These are phyloP conservation scores for Mortierella sp. DNA, from an alignment of 371 early-diverging fungal species.

Conservation along the genomic window DNA sequence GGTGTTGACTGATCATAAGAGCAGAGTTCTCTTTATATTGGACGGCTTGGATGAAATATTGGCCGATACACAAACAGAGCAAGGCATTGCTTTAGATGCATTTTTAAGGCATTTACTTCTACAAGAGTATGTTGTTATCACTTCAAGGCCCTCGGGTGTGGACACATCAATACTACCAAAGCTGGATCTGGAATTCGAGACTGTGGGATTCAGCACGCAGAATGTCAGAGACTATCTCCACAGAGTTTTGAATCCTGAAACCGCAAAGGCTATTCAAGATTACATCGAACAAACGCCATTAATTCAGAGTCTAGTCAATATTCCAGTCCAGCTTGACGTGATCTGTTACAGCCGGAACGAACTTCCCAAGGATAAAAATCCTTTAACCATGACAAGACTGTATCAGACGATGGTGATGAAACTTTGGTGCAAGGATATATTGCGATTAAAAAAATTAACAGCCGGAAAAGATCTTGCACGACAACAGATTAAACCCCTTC, in stretches of 20 bases:
- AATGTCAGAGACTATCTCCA: slow-evolving; percentile 17
- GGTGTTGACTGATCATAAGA: neutral
- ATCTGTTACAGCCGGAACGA: slow-evolving; percentile 28
- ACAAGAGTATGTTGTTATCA: slow-evolving; percentile 21
- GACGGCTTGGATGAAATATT: slow-evolving; percentile 32
- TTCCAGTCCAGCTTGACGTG: slow-evolving; percentile 29
- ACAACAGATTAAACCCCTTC: neutral
- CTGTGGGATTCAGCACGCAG: slow-evolving; percentile 29
- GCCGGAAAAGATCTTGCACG: too few species aligned
- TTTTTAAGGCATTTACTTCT: slow-evolving; percentile 1
- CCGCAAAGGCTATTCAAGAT: slow-evolving; percentile 13
- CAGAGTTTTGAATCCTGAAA: slow-evolving; percentile 7
- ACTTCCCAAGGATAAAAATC: neutral
- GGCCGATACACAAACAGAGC: neutral
- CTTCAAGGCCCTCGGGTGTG: slow-evolving; percentile 30
- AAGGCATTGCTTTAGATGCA: neutral
- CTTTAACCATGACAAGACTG: slow-evolving; percentile 16
- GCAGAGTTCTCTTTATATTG: slow-evolving; percentile 26
- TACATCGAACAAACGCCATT: slow-evolving; percentile 21
- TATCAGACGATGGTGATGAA: slow-evolving; percentile 21
- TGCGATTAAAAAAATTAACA: neutral
- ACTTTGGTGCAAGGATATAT: slow-evolving; percentile 24
- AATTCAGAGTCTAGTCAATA: slow-evolving; percentile 27
- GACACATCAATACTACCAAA: slow-evolving; percentile 9
- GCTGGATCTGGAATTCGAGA: slow-evolving; percentile 29